Evolutionary conservation across 2,329 filamentous ascomycete genomes (phyloP), one percentile per base, ranked within the genome.

Genomic region (Paecilomyces variotii): DNA sequence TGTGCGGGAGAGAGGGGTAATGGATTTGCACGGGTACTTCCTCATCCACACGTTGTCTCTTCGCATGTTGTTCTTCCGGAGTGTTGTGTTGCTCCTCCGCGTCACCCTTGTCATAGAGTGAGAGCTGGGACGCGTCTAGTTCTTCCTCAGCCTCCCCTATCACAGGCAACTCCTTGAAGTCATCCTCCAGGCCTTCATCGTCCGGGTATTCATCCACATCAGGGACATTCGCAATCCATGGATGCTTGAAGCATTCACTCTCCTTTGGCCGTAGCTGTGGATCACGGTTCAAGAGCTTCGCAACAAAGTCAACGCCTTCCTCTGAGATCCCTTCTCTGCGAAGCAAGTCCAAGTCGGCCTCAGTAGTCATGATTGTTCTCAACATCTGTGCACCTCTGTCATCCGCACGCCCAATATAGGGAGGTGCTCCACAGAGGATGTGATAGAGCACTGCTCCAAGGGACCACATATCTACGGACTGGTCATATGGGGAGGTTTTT

Each of bases 401-500:
- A 64, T 91, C 90, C 28, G 83, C 85, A 62, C 86, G 85, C 14
- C 89, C 91, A 28, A 87, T 87, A 71, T 90, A 97, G 0, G 94
- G 93, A 28, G 93, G 89, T 30, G 82, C 81, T 10, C 84, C 85
- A 4, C 88, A 91, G n/a, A 99, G 79, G 5, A 90, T 81, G 68
- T 89, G 94, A 76, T 91, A 99, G 4, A 97, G 76, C 1, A 99
- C 94, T 12, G 92, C 94, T 14, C 90, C 94, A 53, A 96, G 84
- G 0, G 94, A 97, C 93, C 94, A 99, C 62, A 97, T 89, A 70
- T 99, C 94, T 32, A 97, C 90, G 1, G 91, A 90, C 61, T 96
- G 90, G 68, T 87, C 90, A 72, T 99, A 99, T 25, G 90, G 86
- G 75, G 78, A 75, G 68, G 81, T 74, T 74, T 77, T 75, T 53